Conservation (phyloP, 345 rosid genomes). For the Luvunga scandens region DNA sequence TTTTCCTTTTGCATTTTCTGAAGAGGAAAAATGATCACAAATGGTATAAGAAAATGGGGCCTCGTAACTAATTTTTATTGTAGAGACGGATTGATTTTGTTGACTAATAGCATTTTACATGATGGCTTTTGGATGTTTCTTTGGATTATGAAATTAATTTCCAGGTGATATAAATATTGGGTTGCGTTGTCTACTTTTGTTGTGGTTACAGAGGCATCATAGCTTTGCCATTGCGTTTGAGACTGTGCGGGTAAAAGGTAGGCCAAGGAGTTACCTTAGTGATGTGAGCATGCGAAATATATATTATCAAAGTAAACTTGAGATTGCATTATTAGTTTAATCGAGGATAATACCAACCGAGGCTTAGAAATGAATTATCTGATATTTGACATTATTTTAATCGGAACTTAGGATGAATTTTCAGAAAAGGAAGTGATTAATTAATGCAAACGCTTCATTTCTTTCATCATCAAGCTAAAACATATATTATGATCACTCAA, state of each 20-base stretch:
- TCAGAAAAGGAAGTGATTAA: neutral
- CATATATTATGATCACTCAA: neutral
- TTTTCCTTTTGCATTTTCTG: neutral
- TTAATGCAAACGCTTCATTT: neutral
- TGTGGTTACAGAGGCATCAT: constrained; percentile 11
- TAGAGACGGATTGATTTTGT: neutral
- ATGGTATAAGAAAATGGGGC: neutral
- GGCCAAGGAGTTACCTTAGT: constrained; percentile 17
- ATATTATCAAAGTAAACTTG: neutral
- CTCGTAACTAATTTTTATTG: neutral
- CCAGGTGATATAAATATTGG: neutral
- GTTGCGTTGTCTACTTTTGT: constrained; percentile 3
- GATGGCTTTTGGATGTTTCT: neutral
- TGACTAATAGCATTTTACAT: constrained; percentile 8
- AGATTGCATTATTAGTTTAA: neutral
- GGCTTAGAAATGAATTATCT: neutral
- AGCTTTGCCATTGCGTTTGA: constrained; percentile 1
- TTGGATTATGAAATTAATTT: neutral
- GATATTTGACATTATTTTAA: neutral
- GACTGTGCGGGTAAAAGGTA: constrained; percentile 15
- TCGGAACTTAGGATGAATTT: neutral
- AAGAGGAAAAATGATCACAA: constrained; percentile 11
- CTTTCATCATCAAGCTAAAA: neutral
- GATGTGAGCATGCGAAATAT: neutral
- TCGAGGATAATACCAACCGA: neutral